Evolutionary conservation across 495 filamentous ascomycete genomes (phyloP), one percentile per base, ranked within the genome.

Genomic region (Hypoxylon rickii): DNA sequence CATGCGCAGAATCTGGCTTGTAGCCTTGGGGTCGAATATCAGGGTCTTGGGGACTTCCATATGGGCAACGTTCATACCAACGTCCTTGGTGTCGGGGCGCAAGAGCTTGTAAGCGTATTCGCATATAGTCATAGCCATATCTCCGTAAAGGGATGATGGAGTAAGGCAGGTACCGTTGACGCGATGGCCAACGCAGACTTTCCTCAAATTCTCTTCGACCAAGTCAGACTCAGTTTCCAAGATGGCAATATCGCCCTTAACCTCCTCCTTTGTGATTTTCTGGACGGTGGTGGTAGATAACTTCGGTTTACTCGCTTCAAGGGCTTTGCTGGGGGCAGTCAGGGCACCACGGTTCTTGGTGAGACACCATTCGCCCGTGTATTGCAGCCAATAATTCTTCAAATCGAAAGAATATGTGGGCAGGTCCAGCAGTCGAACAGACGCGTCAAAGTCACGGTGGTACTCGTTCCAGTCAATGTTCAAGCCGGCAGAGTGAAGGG

Each of bases 351-450:
- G 81, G 70, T 88, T 88, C 69, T 90, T 90, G 60, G 83, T 86
- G 22, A 92, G 60, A 82, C 43, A 84, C 77, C 73, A 83, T 74
- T 75, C 89, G 51, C 88, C 84, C 11, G 76, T 78, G 68, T 92
- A 92, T 10, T 85, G 77, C 16, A 92, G 81, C 90, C 90, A 94
- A 70, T 91, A 90, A 59, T 88, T 85, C 76, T 91, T 92, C 24
- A 85, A 70, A 51, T 94, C 88, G 73, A 86, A 96, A 7, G 80
- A 82, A 64, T 96, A 96, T 2, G 81, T 70, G 13, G 90, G 90
- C 2, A 94, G 79, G 12, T 81, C 72, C 1, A 94, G 70, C 10
- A 92, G 77, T 24, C 81, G 76, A 32, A 84, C 82, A 13, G 74
- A 79, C 7, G 74, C 58, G 37, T 69, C 68, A 64, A 89, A 93